Evolutionary conservation across 2,329 filamentous ascomycete species (phyloP), one percentile per base, ranked within the genome.

Genomic region (Penicillium hesseltinei): DNA sequence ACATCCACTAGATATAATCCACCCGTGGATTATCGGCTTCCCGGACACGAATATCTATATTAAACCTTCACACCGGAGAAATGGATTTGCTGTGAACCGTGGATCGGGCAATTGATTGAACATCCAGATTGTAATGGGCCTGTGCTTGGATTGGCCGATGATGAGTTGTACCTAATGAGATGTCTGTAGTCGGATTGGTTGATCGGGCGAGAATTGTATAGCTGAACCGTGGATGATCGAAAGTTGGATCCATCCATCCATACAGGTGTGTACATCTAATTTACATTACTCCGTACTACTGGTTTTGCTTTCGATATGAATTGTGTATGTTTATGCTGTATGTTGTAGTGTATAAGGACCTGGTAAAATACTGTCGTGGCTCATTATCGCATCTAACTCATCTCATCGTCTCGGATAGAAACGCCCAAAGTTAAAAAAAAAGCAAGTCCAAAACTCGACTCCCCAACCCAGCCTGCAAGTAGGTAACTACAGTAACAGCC

Each of bases 341-440:
- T 43, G n/a, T 23, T 13, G 21, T 13, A 27, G 35, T 25, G 13
- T 21, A 29, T 21, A 35, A 35, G 13, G 2, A 35, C 33, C 3
- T 21, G 11, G n/a, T 50, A 50, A 21, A 23, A 27, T 42, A 33
- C 15, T 5, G 21, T 29, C 50, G 9, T 52, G 50, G 21, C 50
- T 52, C 50, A 15, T 52, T 27, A 52, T 29, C 35, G 40, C 50
- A 35, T 52, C 11, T 10, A 52, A 36, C 40, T 52, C 50, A 23
- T 52, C 29, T 46, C 50, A 33, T 44, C 25, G 25, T 31, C 25
- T 23, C 21, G 31, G 31, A 45, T 45, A 36, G 29, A 36, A 52
- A 36, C 21, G 31, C 40, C 40, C 29, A 25, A 45, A 35, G 19
- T 33, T 10, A 19, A 25, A 51, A 10, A 10, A 27, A 19, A 25